Evolutionary conservation across 768 basidiomycete species (phyloP).

Genomic region (Suillus cothurnatus): DNA sequence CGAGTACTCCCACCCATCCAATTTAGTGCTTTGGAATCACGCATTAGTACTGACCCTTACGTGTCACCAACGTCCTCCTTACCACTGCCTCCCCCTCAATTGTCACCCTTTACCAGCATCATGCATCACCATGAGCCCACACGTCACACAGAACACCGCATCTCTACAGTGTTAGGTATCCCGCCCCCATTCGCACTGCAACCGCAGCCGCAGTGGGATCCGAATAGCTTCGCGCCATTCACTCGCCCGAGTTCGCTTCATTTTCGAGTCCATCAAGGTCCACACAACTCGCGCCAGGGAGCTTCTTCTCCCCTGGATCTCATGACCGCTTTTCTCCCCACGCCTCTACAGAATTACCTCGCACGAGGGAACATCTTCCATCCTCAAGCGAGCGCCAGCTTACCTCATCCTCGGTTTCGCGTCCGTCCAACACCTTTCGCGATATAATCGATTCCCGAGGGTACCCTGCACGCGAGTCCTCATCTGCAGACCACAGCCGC

Average conservation of each 20-base stretch:
- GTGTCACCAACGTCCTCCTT: conserved; percentile 22
- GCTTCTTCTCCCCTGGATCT: conserved; percentile 20
- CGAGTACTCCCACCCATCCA: conserved; percentile 32
- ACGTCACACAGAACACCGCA: conserved; percentile 20
- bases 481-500: conserved; percentile 18
- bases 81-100: conserved; percentile 34
- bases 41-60: conserved; percentile 18
- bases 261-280: conserved; percentile 38
- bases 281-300: conserved; percentile 34
- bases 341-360: conserved; percentile 15
- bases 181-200: conserved; percentile 67
- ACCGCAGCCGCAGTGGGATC: conserved; percentile 69
- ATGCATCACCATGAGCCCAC: conserved; percentile 23
- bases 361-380: conserved; percentile 15
- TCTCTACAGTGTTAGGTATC: conserved; percentile 22
- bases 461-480: conserved; percentile 16
- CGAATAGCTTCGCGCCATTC: conserved; percentile 38
- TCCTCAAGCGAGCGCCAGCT: conserved; percentile 19
- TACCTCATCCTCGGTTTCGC: conserved; percentile 6
- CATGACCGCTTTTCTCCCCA: conserved; percentile 20
- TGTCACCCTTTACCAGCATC: conserved; percentile 14
- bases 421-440: conserved; percentile 18
- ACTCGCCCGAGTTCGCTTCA: conserved; percentile 39
- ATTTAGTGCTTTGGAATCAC: conserved; percentile 19
- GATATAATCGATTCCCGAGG: conserved; percentile 17